Conservation (phyloP, 1,284 basidiomycete genomes). For the Ceratobasidium sp. region DNA sequence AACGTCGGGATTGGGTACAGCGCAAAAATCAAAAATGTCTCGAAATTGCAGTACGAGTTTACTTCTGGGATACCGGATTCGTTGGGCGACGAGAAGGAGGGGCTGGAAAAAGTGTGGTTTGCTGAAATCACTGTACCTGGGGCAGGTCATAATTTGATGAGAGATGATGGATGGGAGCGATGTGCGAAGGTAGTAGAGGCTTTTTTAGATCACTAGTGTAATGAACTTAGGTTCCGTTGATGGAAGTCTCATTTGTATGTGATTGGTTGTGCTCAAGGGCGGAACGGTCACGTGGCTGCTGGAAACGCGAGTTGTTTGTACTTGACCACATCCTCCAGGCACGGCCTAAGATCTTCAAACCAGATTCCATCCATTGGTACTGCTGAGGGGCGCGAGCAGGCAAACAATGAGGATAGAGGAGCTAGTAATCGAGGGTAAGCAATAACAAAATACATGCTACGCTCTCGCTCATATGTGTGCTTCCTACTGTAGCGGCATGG, state of each 20-base stretch:
- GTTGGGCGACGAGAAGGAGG: not conserved
- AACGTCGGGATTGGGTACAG: conserved; percentile 19
- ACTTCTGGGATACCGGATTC: not conserved
- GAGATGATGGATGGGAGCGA: conserved; percentile 39
- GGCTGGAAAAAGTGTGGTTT: conserved; percentile 26
- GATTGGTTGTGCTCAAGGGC: not conserved
- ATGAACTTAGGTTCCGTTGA: not conserved
- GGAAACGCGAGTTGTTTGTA: conserved; percentile 27
- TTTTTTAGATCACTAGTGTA: not conserved
- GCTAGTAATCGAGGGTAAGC: conserved; percentile 78
- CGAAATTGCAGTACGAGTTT: conserved; percentile 6
- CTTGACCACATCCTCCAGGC: conserved; percentile 21
- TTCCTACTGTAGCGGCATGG: too few relatives aligned
- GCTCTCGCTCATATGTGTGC: not conserved
- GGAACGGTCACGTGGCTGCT: conserved; percentile 16
- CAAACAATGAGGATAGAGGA: conserved; percentile 78
- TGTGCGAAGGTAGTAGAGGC: conserved; percentile 23
- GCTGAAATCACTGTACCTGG: conserved; percentile 32
- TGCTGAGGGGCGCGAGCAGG: not conserved
- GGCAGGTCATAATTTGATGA: conserved; percentile 40
- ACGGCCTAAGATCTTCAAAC: not conserved
- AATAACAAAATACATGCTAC: too few relatives aligned
- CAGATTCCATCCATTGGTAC: not conserved
- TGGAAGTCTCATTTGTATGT: not conserved
- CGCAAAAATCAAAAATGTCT: conserved; percentile 15